Evolutionary conservation across 345 rosid species (phyloP).

Genomic region (Reutealis trisperma): DNA sequence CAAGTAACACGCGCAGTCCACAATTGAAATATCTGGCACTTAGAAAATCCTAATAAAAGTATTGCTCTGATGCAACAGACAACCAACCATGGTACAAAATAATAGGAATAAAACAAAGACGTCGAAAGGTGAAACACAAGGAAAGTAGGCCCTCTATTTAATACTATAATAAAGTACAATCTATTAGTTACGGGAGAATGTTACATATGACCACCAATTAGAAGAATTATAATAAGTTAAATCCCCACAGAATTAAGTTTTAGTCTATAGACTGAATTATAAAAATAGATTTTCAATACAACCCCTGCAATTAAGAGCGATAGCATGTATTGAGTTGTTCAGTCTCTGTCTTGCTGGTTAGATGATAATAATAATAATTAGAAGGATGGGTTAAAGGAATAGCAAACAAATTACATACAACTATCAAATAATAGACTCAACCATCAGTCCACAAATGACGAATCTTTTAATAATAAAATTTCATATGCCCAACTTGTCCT

Average conservation of each 20-base stretch:
- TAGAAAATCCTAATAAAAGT: neutral
- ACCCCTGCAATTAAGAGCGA: neutral
- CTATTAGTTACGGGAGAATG: neutral
- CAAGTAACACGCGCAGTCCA: neutral
- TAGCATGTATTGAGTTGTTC: neutral
- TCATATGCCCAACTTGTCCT: neutral
- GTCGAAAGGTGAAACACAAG: neutral
- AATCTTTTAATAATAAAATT: neutral
- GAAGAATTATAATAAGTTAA: slow-evolving; percentile 1
- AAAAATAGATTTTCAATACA: neutral
- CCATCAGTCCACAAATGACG: neutral
- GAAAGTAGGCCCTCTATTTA: neutral
- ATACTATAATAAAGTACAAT: no score
- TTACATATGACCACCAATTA: neutral
- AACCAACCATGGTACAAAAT: neutral
- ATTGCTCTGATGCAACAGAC: neutral
- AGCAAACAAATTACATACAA: neutral
- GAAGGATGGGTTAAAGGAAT: neutral
- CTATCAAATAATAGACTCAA: neutral
- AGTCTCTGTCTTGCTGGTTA: neutral
- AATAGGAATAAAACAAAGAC: neutral
- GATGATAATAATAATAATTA: neutral
- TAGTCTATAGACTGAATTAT: neutral
- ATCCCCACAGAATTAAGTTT: neutral
- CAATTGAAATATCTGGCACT: neutral